Evolutionary conservation across 2,329 filamentous ascomycete genomes (phyloP).

Genomic region (Epichloe brachyelytri): DNA sequence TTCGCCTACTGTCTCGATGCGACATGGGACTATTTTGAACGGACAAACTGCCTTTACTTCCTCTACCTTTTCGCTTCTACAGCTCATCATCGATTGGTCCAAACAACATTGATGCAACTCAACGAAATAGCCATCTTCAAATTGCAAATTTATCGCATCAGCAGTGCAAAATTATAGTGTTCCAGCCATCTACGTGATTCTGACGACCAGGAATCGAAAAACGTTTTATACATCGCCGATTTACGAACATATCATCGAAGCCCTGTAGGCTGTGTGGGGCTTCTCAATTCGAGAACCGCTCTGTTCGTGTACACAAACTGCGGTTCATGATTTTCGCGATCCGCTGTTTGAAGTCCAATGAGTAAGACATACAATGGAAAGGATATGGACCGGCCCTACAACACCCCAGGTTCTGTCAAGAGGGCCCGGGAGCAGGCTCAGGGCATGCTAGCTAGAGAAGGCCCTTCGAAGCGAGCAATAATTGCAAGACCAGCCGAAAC

Average conservation of each 20-base stretch:
- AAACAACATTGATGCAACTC: conserved; percentile 7
- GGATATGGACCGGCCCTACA: conserved; percentile 33
- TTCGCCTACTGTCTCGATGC: background rate
- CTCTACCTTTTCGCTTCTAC: background rate
- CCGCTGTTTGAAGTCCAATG: conserved; percentile 28
- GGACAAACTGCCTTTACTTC: background rate
- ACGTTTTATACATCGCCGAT: background rate
- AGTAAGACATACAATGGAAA: conserved; percentile 42
- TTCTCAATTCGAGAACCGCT: background rate
- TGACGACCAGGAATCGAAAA: background rate
- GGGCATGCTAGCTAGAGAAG: conserved; percentile 21
- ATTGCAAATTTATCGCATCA: conserved; percentile 1
- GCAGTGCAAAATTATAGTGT: conserved; percentile 1
- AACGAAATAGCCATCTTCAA: background rate
- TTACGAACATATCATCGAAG: conserved; percentile 7
- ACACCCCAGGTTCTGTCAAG: conserved; percentile 35
- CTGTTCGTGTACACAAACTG: background rate
- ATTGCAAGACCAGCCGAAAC: background rate
- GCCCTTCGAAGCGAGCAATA: conserved; percentile 9
- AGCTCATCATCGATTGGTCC: background rate
- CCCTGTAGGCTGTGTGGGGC: background rate
- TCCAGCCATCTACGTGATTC: background rate
- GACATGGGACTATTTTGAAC: conserved; percentile 2
- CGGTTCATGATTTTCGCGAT: background rate
- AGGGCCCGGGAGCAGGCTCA: conserved; percentile 41